Evolutionary conservation across 2,329 filamentous ascomycete genomes (phyloP).

Genomic region (Paracorniculantispora psalliotae): DNA sequence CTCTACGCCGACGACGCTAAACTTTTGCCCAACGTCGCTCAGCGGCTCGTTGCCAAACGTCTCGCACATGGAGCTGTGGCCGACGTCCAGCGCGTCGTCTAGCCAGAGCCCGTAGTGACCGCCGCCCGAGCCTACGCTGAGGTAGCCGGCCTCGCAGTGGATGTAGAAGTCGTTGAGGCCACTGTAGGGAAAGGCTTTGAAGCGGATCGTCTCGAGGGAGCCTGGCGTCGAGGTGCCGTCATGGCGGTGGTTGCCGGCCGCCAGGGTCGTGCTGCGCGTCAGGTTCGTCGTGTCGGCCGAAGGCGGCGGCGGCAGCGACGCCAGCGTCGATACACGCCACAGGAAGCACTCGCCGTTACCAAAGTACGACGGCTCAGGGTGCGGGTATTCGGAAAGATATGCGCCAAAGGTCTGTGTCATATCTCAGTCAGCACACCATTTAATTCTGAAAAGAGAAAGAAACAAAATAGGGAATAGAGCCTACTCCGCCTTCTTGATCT

Average conservation of each 20-base stretch:
- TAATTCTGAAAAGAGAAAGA: neutral
- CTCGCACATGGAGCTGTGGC: constrained; percentile 75
- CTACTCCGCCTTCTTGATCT: constrained; percentile 70
- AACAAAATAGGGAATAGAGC: constrained; percentile 14
- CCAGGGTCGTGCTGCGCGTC: constrained; percentile 35
- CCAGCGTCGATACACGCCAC: constrained; percentile 55
- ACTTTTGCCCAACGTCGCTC: constrained; percentile 89
- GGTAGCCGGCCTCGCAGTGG: constrained; percentile 77
- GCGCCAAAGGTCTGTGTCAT: constrained; percentile 70
- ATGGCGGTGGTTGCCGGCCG: constrained; percentile 21
- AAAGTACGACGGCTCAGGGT: constrained; percentile 78
- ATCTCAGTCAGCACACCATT: neutral
- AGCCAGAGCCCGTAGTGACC: constrained; percentile 93
- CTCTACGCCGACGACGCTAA: constrained; percentile 85
- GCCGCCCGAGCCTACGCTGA: constrained; percentile 83
- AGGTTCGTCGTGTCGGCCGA: constrained; percentile 48
- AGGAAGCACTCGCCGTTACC: constrained; percentile 92
- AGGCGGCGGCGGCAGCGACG: constrained; percentile 47
- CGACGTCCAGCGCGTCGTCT: constrained; percentile 76
- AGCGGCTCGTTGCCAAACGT: constrained; percentile 95
- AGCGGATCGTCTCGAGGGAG: constrained; percentile 66
- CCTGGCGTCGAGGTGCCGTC: constrained; percentile 24
- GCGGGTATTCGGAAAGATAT: constrained; percentile 85
- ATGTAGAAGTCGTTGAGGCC: constrained; percentile 97
- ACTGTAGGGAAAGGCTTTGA: constrained; percentile 95